Conservation (phyloP, 169 alveolate species). For the Cryptosporidium parvum region DNA sequence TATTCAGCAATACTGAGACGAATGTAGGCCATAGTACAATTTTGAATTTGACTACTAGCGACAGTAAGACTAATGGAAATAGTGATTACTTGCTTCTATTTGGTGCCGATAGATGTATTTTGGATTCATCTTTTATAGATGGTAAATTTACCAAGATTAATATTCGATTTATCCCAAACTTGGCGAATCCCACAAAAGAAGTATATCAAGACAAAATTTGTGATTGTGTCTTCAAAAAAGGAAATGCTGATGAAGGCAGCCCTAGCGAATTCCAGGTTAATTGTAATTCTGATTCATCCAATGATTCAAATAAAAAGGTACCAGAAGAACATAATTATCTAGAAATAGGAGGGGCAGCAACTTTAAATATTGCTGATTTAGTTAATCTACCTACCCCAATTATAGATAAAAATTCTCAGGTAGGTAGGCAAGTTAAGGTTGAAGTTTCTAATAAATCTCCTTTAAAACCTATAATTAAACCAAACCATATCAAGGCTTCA, state of each 20-base stretch:
- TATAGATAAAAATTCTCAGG: background rate
- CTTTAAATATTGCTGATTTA: background rate
- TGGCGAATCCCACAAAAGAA: background rate
- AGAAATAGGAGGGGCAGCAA: background rate
- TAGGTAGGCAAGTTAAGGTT: background rate
- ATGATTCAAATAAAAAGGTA: background rate
- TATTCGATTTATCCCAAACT: constrained; percentile 11
- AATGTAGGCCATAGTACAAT: background rate
- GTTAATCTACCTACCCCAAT: background rate
- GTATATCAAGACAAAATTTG: constrained; percentile 1
- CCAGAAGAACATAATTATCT: background rate
- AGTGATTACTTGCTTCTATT: constrained; percentile 3
- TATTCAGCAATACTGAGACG: background rate
- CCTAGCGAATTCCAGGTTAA: background rate
- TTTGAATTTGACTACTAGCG: background rate
- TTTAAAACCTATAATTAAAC: background rate
- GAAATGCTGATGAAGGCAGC: background rate
- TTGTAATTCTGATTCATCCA: background rate
- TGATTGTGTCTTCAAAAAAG: background rate
- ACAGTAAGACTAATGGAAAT: background rate
- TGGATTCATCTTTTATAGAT: constrained; percentile 19
- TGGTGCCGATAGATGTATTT: constrained; percentile 37
- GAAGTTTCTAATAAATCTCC: background rate
- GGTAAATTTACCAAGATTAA: background rate
- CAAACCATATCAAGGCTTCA: background rate